phyloP scores from a whole-genome alignment of 345 rosid species.

The Citrus inodora region DNA sequence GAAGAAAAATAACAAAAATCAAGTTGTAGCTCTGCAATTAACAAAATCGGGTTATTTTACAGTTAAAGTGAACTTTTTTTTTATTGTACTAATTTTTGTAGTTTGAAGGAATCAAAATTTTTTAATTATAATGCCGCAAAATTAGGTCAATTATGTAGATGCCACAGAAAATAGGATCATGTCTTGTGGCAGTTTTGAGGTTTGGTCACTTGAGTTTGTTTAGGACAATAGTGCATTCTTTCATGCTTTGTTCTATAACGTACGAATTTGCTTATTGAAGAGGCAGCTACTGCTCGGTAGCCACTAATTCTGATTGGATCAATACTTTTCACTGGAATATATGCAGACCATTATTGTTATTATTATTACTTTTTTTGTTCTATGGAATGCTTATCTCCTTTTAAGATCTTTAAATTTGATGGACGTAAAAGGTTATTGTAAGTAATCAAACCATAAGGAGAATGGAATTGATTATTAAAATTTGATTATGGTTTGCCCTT shows the following conservation, averaged over 20 bases:
- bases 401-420: background rate
- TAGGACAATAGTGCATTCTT: background rate
- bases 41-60: background rate
- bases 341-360: too few species aligned
- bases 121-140: background rate
- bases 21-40: background rate
- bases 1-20: too few species aligned
- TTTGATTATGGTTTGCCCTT: too few species aligned
- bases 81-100: background rate
- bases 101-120: background rate
- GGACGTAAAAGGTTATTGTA: background rate
- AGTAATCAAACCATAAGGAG: background rate
- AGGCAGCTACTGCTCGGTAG: too few species aligned
- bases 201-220: too few species aligned
- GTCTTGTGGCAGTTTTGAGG: too few species aligned
- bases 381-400: background rate
- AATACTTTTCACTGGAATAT: too few species aligned
- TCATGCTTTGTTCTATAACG: background rate
- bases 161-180: too few species aligned
- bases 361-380: too few species aligned
- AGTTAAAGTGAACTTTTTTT: background rate
- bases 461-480: too few species aligned
- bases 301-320: too few species aligned
- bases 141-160: background rate
- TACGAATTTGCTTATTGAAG: too few species aligned